Evolutionary conservation across 108 stramenopile species (phyloP), one percentile per base, ranked within the genome.

Genomic region (Nitzschia sp.): DNA sequence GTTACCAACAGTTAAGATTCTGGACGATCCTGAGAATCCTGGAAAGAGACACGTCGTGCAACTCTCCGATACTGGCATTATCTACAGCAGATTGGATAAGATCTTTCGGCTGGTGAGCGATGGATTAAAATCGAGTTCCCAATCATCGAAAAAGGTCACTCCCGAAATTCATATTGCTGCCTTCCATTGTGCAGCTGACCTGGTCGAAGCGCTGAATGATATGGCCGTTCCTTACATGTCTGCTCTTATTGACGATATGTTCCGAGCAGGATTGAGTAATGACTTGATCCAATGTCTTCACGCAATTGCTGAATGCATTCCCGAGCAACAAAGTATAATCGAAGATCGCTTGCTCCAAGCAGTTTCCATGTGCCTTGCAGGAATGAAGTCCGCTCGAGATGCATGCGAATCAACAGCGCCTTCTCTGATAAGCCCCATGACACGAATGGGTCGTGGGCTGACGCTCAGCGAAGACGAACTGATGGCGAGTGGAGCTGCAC

Each of bases 301-400:
- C 26, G 91, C 92, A 5, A 86, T 99, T 53, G 82, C 87, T 5
- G 50, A 72, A 44, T 73, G 80, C 62, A 53, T 97, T 4, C 98
- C 98, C 6, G 82, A 86, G 23, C 66, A 85, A 35, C 54, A 79
- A 56, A 58, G 58, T 19, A 56, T 62, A 25, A 89, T 98, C 25
- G 88, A 96, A 76, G 84, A 89, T 44, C 77, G 96, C 30, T 68
- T 98, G 48, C 76, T 98, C 31, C 87, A 93, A 61, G 95, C 93
- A 62, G 77, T 96, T 16, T 91, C 95, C 8, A 52, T 73, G 29
- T 85, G 88, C 45, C 78, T 98, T 15, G 89, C 91, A 13, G 95
- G 94, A 6, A 74, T 70, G 53, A 60, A 58, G 54, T 77, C 81
- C 23, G 71, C 83, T 1, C 63, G 82, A 59, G 66, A 58, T 26